These are phyloP conservation scores for Ophiostoma triangulosporum DNA, from an alignment of 2,329 filamentous ascomycete genomes.

Conservation along the genomic window DNA sequence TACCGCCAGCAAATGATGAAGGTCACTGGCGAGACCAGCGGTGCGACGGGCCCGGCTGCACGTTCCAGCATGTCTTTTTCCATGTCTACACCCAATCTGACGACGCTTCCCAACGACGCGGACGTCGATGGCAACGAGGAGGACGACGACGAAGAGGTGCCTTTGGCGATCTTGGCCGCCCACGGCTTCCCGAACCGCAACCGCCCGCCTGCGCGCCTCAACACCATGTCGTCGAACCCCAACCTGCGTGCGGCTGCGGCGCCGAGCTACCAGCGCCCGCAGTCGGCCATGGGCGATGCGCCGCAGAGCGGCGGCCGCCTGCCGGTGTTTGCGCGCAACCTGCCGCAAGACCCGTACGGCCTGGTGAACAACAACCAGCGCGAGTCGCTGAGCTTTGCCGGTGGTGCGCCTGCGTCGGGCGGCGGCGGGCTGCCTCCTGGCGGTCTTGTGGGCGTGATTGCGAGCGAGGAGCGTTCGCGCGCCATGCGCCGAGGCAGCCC, in stretches of 20 bases:
- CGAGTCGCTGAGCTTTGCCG: conserved; percentile 60
- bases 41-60: conserved; percentile 29
- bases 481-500: conserved; percentile 70
- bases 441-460: conserved; percentile 78
- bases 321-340: conserved; percentile 68
- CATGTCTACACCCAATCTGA: conserved; percentile 49
- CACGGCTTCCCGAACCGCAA: conserved; percentile 77
- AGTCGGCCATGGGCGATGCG: conserved; percentile 34
- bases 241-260: conserved; percentile 47
- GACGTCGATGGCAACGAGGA: conserved; percentile 37
- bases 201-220: conserved; percentile 56
- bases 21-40: conserved; percentile 62
- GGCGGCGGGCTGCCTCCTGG: conserved; percentile 48
- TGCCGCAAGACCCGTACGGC: conserved; percentile 76
- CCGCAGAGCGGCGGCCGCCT: conserved; percentile 34
- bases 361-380: conserved; percentile 59
- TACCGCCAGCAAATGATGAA: conserved; percentile 97
- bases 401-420: conserved; percentile 26
- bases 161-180: conserved; percentile 71
- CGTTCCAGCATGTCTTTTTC: conserved; percentile 42
- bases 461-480: conserved; percentile 65
- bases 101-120: conserved; percentile 25
- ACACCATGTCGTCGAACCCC: conserved; percentile 53
- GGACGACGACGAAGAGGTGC: conserved; percentile 78
- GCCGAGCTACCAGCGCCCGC: conserved; percentile 35